Conservation (phyloP, 495 filamentous ascomycete species). For the Penicillium roqueforti region DNA sequence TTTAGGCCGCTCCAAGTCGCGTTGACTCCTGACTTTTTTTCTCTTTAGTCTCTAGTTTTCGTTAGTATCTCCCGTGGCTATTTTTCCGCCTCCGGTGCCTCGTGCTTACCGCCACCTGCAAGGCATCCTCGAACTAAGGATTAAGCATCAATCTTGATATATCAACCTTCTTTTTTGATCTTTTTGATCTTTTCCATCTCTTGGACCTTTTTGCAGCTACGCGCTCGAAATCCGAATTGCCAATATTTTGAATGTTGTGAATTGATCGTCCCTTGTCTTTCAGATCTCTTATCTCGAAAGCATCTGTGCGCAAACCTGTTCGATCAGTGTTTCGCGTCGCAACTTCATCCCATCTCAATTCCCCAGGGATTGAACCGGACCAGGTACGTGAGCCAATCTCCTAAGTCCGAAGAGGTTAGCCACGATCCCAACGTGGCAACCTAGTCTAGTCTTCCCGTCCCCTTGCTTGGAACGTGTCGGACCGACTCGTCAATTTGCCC, state of each 20-base stretch:
- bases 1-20: conserved; percentile 18
- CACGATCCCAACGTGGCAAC: conserved; percentile 25
- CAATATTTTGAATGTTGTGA: conserved; percentile 11
- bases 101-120: conserved; percentile 46
- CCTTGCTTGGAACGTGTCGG: conserved; percentile 31
- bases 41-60: conserved; percentile 21
- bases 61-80: conserved; percentile 25
- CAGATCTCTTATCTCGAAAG: neutral
- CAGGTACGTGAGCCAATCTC: conserved; percentile 2
- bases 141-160: conserved; percentile 49
- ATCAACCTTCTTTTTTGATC: conserved; percentile 27
- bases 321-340: conserved; percentile 12
- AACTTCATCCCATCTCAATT: neutral
- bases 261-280: neutral
- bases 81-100: conserved; percentile 32
- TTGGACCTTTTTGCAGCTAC: conserved; percentile 7
- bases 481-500: conserved; percentile 31
- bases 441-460: conserved; percentile 29
- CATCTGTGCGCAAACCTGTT: conserved; percentile 4
- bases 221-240: neutral
- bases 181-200: no score
- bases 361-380: neutral
- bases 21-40: conserved; percentile 12
- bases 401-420: conserved; percentile 8
- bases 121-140: conserved; percentile 48